phyloP scores from a whole-genome alignment of 2,329 filamentous ascomycete species.

The Colletotrichum spinosum region DNA sequence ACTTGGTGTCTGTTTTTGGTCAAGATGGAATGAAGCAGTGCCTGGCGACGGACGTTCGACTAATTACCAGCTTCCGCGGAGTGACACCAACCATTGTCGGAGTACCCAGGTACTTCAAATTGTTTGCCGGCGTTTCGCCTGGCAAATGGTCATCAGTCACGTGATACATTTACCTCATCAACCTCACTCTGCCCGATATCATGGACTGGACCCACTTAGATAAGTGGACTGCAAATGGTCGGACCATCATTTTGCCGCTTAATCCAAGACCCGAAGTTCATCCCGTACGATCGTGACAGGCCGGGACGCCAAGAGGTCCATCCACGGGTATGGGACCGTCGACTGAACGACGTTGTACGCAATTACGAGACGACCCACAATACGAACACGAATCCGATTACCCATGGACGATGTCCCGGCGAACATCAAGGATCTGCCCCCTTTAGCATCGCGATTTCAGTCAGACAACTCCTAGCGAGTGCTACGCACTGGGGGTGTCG shows the following conservation, averaged over 20 bases:
- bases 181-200: too few species aligned
- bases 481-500: background rate
- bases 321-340: too few species aligned
- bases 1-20: conserved; percentile 7
- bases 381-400: conserved; percentile 31
- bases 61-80: background rate
- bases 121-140: too few species aligned
- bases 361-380: conserved; percentile 16
- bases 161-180: too few species aligned
- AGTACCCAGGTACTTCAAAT: too few species aligned
- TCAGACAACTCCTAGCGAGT: conserved; percentile 2
- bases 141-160: too few species aligned
- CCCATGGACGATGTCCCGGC: conserved; percentile 21
- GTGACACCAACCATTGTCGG: background rate
- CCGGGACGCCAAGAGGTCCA: too few species aligned
- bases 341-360: background rate
- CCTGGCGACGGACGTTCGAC: conserved; percentile 7
- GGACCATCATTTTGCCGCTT: too few species aligned
- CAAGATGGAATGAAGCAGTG: background rate
- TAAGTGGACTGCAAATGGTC: too few species aligned
- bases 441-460: conserved; percentile 5
- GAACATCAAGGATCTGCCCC: conserved; percentile 27
- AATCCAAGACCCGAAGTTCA: background rate
- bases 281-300: background rate
- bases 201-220: too few species aligned